Base-by-base conservation (phyloP, 148 eudicot genomes). In the Euryodendron excelsum region DNA sequence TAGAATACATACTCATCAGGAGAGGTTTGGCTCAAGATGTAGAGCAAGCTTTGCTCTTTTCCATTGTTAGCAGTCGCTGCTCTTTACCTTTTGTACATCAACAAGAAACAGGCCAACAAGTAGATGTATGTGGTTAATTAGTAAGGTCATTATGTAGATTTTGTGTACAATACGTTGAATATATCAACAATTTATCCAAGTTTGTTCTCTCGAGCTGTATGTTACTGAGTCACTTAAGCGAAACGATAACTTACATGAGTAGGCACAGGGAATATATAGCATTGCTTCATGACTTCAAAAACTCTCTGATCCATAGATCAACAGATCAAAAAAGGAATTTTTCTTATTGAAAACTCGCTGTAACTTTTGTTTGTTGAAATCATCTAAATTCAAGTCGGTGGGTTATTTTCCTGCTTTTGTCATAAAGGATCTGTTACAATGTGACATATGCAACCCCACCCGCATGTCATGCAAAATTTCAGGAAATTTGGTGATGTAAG, bases 101-200 rank as follows among this genome's bases (percentile, higher is more conserved):
- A 55, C 31, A 36, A 73, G 25, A 34, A 34, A 55, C 72, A 79
- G 58, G 86, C 82, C 76, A 88, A 87, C 80, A 84, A 80, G 25
- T 86, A 84, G 52, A n/a, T 41, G 47, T 21, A 34, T 67, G 72
- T 67, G 17, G 50, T n/a, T 67, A 67, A 14, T 67, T 67, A 11
- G 47, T 6, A 34, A 20, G 18, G 47, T 36, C 20, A 41, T 66
- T 66, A 3, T 41, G 28, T 25, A 21, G 45, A 36, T 66, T 66
- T 36, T 66, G 27, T 36, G 8, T 66, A 13, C 39, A 41, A n/a
- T 25, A 25, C 45, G 34, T 25, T 18, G 47, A 25, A 67, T 37
- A 27, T 41, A 39, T 11, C 21, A 41, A 9, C 20, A n/a, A 67
- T 21, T 67, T 11, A 18, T 12, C 25, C 31, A 21, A 14, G 20